A percentile compares a stretch with the other conserved stretches of the same genome.
These are phyloP conservation scores for Heliocybe sulcata DNA, from an alignment of 1,284 basidiomycete species.

Conservation along the genomic window DNA sequence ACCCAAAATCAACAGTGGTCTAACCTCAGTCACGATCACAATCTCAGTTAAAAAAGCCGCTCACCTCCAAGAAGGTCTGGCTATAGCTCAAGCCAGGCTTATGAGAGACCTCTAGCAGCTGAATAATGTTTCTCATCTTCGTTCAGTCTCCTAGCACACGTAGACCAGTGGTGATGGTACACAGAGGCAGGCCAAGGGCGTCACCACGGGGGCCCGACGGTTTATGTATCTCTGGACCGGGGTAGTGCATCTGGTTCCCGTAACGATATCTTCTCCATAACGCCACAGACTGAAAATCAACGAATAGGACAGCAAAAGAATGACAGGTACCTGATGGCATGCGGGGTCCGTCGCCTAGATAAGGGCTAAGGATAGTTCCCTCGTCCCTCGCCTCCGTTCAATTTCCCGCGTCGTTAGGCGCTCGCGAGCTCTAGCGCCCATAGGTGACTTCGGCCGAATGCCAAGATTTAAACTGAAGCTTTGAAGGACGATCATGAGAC, in stretches of 20 bases:
- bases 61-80: conserved; percentile 20
- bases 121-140: neutral
- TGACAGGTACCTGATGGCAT: neutral
- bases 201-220: neutral
- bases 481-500: too few relatives aligned
- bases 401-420: too few relatives aligned
- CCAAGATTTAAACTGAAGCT: too few relatives aligned
- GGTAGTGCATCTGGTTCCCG: neutral
- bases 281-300: neutral
- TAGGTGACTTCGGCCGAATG: too few relatives aligned
- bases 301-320: neutral
- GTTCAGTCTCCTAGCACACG: neutral
- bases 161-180: neutral
- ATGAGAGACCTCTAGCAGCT: conserved; percentile 14
- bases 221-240: neutral
- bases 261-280: neutral
- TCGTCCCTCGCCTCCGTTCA: neutral
- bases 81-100: conserved; percentile 16
- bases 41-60: conserved; percentile 13
- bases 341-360: conserved; percentile 1
- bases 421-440: too few relatives aligned
- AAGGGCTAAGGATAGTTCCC: neutral
- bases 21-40: conserved; percentile 10
- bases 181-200: neutral
- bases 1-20: neutral